Base-by-base conservation (phyloP, 495 filamentous ascomycete genomes). In the Hypomontagnella submonticulosa region DNA sequence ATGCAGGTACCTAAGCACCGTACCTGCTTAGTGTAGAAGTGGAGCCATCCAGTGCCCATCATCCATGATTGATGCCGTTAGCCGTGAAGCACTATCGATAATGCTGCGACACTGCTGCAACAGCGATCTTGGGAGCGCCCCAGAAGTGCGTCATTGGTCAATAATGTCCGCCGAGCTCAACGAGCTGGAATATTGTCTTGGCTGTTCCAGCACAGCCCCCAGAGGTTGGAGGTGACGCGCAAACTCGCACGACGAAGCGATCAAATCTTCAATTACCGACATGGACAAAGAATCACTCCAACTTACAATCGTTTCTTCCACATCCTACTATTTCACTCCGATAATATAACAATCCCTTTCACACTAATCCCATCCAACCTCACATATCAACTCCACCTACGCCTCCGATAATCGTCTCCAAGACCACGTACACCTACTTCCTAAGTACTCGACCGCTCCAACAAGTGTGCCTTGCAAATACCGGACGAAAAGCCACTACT, bases 141-240 rank as follows among this genome's bases (percentile, higher is more conserved):
- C 6, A 27, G 23, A 6, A 6, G 3, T 37, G 23, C 54, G 41
- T 57, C 42, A 57, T 47, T 57, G 54, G 54, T 23, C 37, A 8
- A 30, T 36, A 34, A 18, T 18, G 37, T 27, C 16, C 54, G 41
- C 42, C 42, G 54, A 57, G 41, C 42, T 57, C n/a, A 3, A n/a
- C 12, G 33, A 40, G 38, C 19, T 55, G 13, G 23, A 42, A 54
- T 42, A 48, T 48, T 54, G 55, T 59, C 62, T 66, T 65, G 54
- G 61, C 34, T 36, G n/a, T 2, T 34, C 10, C n/a, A 56, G 56
- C 63, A 66, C 63, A 61, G 63, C 63, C 63, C 44, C 63, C 16
- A 6, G 15, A 60, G n/a, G n/a, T n/a, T n/a, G n/a, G n/a, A 36
- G 41, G 49, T 56, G 63, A 66, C 63, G 55, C 62, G 62, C 55